These are phyloP conservation scores for Vanrija pseudolonga DNA, from an alignment of 1,284 basidiomycete species.

Conservation along the genomic window DNA sequence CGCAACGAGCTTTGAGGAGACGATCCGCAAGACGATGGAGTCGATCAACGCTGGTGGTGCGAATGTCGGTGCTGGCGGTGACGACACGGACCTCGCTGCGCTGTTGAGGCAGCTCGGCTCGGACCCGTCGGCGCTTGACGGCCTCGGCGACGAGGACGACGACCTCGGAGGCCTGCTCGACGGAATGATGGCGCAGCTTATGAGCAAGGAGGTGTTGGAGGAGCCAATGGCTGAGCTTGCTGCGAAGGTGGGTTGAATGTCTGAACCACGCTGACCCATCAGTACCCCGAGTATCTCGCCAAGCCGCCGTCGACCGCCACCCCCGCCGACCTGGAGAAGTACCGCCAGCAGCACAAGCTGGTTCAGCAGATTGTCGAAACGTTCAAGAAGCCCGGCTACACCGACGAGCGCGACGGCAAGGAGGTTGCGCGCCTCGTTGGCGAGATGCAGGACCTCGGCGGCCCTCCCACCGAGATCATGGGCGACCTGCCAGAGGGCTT, in stretches of 20 bases:
- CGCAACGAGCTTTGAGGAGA: constrained; percentile 62
- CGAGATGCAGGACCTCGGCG: constrained; percentile 59
- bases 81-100: constrained; percentile 28
- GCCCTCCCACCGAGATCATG: constrained; percentile 86
- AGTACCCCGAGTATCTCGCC: constrained; percentile 80
- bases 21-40: constrained; percentile 74
- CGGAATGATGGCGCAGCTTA: constrained; percentile 86
- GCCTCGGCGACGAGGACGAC: constrained; percentile 54
- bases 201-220: constrained; percentile 89
- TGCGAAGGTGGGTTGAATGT: constrained; percentile 61
- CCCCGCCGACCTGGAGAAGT: constrained; percentile 64
- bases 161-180: constrained; percentile 76
- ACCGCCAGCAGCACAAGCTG: constrained; percentile 62
- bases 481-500: constrained; percentile 81
- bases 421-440: constrained; percentile 29
- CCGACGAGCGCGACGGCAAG: constrained; percentile 58
- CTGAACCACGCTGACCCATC: constrained; percentile 7
- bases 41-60: constrained; percentile 59
- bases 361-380: constrained; percentile 66
- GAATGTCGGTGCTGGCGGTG: constrained; percentile 29
- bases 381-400: constrained; percentile 68
- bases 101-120: constrained; percentile 44
- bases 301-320: constrained; percentile 56
- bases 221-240: constrained; percentile 86
- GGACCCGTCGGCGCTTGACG: constrained; percentile 55